phyloP scores from a whole-genome alignment of 257 asterid genomes.

The Euphrasia confusa region DNA sequence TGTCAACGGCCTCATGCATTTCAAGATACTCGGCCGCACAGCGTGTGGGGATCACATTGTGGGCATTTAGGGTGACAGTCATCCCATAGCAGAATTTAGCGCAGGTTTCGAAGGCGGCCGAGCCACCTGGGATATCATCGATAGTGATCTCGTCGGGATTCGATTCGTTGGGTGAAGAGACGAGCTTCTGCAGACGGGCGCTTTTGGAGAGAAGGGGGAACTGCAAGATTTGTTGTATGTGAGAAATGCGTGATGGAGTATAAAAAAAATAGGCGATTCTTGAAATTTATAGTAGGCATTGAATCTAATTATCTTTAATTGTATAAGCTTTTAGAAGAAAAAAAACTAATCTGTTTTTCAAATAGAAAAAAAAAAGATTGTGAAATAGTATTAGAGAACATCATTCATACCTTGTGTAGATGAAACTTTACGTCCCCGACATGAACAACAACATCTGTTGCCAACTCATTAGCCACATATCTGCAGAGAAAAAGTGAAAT shows the following conservation, averaged over 20 bases:
- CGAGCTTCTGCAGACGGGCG: slow-evolving; percentile 46
- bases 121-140: slow-evolving; percentile 64
- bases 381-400: neutral
- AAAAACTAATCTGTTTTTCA: too few relatives aligned
- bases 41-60: slow-evolving; percentile 53
- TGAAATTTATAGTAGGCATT: too few relatives aligned
- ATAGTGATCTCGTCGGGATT: slow-evolving; percentile 45
- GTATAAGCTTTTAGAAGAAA: too few relatives aligned
- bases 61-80: slow-evolving; percentile 59
- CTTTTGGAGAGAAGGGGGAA: slow-evolving; percentile 72
- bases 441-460: slow-evolving; percentile 46
- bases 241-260: slow-evolving; percentile 14
- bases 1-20: slow-evolving; percentile 57
- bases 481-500: slow-evolving; percentile 29
- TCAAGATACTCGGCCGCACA: slow-evolving; percentile 73
- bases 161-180: slow-evolving; percentile 36
- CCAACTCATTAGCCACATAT: slow-evolving; percentile 59
- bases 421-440: slow-evolving; percentile 52
- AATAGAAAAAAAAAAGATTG: neutral
- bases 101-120: slow-evolving; percentile 58
- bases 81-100: slow-evolving; percentile 68
- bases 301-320: too few relatives aligned
- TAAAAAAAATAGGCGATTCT: too few relatives aligned
- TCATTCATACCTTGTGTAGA: slow-evolving; percentile 55
- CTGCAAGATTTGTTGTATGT: slow-evolving; percentile 35